These are phyloP conservation scores for Eimeria falciformis DNA, from an alignment of 169 alveolate species.

Conservation along the genomic window DNA sequence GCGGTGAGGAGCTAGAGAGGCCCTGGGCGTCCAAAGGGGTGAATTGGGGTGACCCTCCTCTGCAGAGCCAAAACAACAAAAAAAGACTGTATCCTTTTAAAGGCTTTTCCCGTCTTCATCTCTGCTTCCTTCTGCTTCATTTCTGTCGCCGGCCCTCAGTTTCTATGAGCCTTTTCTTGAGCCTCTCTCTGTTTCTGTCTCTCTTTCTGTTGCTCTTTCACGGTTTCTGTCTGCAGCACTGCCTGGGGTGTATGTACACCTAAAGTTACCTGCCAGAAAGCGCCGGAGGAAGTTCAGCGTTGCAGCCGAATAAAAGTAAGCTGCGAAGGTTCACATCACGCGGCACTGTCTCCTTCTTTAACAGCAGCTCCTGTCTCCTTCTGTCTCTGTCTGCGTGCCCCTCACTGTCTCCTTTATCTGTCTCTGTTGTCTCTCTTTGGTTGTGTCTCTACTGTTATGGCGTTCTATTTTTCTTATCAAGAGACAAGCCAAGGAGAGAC, in stretches of 20 bases:
- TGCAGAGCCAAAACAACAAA: neutral
- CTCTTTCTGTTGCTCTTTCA: neutral
- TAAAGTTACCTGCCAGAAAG: conserved; percentile 28
- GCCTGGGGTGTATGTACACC: neutral
- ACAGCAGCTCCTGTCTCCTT: neutral
- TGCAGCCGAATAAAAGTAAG: conserved; percentile 78
- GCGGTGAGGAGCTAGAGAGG: neutral
- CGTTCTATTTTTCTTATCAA: neutral
- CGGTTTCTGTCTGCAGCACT: neutral
- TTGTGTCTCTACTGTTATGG: neutral
- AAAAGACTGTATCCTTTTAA: neutral
- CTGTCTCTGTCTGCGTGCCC: neutral
- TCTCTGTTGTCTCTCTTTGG: neutral
- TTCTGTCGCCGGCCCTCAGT: neutral
- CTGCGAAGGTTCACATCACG: neutral
- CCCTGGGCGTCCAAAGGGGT: conserved; percentile 6
- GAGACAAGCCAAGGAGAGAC: too few species aligned
- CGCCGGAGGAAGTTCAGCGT: conserved; percentile 76
- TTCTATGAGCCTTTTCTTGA: neutral
- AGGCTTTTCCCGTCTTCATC: neutral
- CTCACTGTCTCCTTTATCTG: neutral
- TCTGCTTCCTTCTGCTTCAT: neutral
- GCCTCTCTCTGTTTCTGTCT: neutral
- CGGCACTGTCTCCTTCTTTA: neutral
- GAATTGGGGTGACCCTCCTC: conserved; percentile 2